Conservation (phyloP, 1,284 basidiomycete species). For the Cryptococcus sp. region DNA sequence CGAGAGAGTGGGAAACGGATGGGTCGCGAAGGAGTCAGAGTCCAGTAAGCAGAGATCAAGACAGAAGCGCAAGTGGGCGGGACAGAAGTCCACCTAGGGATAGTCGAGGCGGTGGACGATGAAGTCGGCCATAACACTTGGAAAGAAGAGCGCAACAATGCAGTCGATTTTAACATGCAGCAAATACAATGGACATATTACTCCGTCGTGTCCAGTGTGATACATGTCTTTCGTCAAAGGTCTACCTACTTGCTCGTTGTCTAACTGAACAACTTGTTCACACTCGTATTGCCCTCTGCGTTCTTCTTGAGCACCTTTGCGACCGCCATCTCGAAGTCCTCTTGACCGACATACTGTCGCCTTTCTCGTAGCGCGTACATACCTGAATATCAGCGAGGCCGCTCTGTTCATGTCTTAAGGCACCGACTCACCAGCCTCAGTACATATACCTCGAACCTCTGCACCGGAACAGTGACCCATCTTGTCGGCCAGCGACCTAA, state of each 20-base stretch:
- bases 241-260: neutral
- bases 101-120: neutral
- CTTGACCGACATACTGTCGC: conserved; percentile 93
- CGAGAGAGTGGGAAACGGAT: no score
- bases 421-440: conserved; percentile 72
- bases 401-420: neutral
- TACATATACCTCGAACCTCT: conserved; percentile 96
- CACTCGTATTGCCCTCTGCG: conserved; percentile 81
- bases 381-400: conserved; percentile 50
- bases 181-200: no score
- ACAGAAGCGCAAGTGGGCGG: no score
- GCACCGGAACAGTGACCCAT: conserved; percentile 99
- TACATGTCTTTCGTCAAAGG: neutral
- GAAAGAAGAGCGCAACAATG: no score
- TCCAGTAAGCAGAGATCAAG: no score
- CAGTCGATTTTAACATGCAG: no score
- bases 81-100: no score
- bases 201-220: neutral
- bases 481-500: conserved; percentile 90
- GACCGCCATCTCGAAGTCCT: conserved; percentile 97
- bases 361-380: conserved; percentile 97
- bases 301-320: conserved; percentile 94
- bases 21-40: no score
- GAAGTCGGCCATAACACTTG: no score
- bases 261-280: conserved; percentile 74